A percentile compares a stretch with the other conserved stretches of the same genome.
Evolutionary conservation across 495 filamentous ascomycete species (phyloP).

Genomic region (Aspergillus incahuasiensis): DNA sequence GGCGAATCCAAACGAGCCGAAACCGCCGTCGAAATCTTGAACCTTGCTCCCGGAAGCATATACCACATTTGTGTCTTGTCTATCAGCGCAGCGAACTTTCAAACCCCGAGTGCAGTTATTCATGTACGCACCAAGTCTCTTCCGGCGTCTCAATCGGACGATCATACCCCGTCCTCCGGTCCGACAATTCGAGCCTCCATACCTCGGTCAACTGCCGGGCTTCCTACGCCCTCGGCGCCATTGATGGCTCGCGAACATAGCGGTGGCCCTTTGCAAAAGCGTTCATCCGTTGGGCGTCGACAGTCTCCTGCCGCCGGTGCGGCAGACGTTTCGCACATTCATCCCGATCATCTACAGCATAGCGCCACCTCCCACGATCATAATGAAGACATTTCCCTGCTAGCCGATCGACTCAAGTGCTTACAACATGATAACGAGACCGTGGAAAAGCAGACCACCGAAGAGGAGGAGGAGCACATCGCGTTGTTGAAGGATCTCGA

Average conservation of each 20-base stretch:
- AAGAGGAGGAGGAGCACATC: constrained; percentile 71
- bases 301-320: constrained; percentile 68
- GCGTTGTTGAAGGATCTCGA: constrained; percentile 52
- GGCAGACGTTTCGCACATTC: constrained; percentile 39
- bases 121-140: constrained; percentile 67
- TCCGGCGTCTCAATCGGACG: constrained; percentile 46
- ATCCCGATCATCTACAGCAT: constrained; percentile 37
- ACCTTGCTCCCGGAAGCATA: constrained; percentile 76
- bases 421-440: constrained; percentile 73
- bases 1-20: constrained; percentile 82
- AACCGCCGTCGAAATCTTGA: constrained; percentile 82
- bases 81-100: constrained; percentile 83
- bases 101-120: constrained; percentile 79
- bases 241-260: constrained; percentile 61
- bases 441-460: constrained; percentile 56
- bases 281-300: constrained; percentile 66
- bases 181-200: constrained; percentile 42
- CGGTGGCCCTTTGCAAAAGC: constrained; percentile 52
- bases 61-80: constrained; percentile 92
- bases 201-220: constrained; percentile 46
- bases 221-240: constrained; percentile 49
- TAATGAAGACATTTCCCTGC: constrained; percentile 45
- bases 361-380: constrained; percentile 24
- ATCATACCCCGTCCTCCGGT: constrained; percentile 42
- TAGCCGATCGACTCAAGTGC: constrained; percentile 67